Conservation (phyloP, 1,284 basidiomycete species). For the Sanguinoderma infundibulare region DNA sequence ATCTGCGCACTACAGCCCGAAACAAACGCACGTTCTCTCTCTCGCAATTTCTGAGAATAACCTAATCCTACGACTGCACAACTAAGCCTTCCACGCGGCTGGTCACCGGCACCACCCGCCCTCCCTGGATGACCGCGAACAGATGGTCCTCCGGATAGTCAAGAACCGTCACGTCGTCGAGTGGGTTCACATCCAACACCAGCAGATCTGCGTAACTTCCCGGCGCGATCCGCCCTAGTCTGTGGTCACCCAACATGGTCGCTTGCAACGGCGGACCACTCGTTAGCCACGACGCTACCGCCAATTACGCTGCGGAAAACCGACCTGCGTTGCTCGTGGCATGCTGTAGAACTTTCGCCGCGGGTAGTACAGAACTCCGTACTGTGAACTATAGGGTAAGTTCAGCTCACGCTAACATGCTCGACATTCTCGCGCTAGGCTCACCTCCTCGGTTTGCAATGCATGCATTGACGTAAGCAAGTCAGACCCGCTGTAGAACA, state of each 20-base stretch:
- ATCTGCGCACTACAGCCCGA: no score
- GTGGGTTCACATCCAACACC: slow-evolving; percentile 46
- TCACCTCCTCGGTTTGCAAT: slow-evolving; percentile 44
- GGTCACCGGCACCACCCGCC: slow-evolving; percentile 37
- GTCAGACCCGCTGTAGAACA: slow-evolving; percentile 41
- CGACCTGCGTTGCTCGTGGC: slow-evolving; percentile 48
- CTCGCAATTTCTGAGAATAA: no score
- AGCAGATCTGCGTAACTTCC: slow-evolving; percentile 47
- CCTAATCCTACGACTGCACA: background rate
- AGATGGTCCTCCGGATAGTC: slow-evolving; percentile 45
- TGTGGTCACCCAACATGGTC: slow-evolving; percentile 42
- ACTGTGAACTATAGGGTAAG: slow-evolving; percentile 40
- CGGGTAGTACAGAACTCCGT: slow-evolving; percentile 42
- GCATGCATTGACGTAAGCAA: slow-evolving; percentile 45
- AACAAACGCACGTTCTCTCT: no score
- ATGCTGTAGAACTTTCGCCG: slow-evolving; percentile 43
- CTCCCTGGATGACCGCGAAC: slow-evolving; percentile 42
- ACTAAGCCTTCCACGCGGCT: slow-evolving; percentile 28
- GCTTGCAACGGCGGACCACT: slow-evolving; percentile 16
- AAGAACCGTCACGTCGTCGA: slow-evolving; percentile 49
- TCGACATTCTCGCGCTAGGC: background rate
- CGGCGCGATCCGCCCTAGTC: slow-evolving; percentile 29
- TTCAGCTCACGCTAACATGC: background rate
- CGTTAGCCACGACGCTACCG: no score
- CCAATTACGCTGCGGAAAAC: slow-evolving; percentile 6